Conservation (phyloP, 2,329 filamentous ascomycete species). For the Sporothrix mexicana region DNA sequence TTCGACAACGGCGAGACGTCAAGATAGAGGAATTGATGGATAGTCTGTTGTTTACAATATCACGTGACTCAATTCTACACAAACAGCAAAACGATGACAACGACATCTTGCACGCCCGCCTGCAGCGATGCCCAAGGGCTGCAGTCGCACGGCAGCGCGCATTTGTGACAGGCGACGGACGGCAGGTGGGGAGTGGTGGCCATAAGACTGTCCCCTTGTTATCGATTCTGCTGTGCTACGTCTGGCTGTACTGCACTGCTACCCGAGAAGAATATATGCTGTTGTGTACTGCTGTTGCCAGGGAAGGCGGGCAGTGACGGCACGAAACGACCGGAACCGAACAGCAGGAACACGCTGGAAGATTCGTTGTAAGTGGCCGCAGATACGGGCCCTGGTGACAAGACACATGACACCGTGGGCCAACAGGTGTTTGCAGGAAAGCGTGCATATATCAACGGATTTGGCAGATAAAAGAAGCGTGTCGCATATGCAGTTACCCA, state of each 20-base stretch:
- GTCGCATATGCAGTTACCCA: constrained; percentile 6
- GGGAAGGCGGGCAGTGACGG: neutral
- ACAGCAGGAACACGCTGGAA: too few relatives aligned
- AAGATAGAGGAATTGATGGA: neutral
- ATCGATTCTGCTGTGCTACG: constrained; percentile 1
- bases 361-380: neutral
- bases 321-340: too few relatives aligned
- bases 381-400: neutral
- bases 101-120: constrained; percentile 17
- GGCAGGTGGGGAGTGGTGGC: neutral
- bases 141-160: constrained; percentile 2
- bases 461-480: neutral
- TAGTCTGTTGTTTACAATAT: neutral
- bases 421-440: neutral
- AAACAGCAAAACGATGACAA: neutral
- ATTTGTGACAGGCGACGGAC: constrained; percentile 7
- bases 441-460: neutral
- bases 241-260: neutral
- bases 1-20: neutral
- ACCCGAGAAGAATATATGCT: constrained; percentile 4
- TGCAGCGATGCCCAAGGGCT: constrained; percentile 20
- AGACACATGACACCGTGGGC: neutral
- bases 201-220: neutral
- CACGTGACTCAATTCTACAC: neutral
- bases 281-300: constrained; percentile 24